Base-by-base conservation (phyloP, 768 basidiomycete species). In the Boletellus emodensis region DNA sequence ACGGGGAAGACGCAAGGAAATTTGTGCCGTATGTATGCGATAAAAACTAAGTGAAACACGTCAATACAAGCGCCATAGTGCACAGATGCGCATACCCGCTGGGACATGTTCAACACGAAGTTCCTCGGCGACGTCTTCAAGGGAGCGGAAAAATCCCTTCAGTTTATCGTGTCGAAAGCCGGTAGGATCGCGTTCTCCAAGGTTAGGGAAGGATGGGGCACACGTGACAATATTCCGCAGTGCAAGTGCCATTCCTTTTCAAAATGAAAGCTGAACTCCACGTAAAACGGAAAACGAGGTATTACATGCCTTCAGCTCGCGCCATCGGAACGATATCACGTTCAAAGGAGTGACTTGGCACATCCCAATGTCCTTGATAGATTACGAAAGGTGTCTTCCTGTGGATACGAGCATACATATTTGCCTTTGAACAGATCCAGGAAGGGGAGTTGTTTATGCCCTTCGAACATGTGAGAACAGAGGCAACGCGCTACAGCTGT, bases 351-450 rank as follows among this genome's bases (percentile, higher is more conserved):
- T 80, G 70, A 2, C 68, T 52, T 53, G 77, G 58, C n/a, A 73
- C 61, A 58, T 67, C 72, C 73, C 72, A 76, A 15, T 44, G 51
- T 2, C 77, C 79, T 64, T 76, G 80, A 61, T 81, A 82, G 38
- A 82, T 65, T 22, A 70, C 65, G 58, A 82, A 82, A 5, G 75
- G 79, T 0, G 75, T 73, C 46, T 78, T 61, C 0, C 68, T 77
- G 45, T 80, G 73, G 24, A 70, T 65, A 6, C 73, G 66, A n/a
- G 79, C 78, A 52, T 79, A 81, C 44, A 73, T 68, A 57, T 81
- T 80, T 4, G 73, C 72, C 48, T 68, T 64, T 9, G 72, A 46
- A 15, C 76, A 75, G 10, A 78, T 55, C 75, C 77, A 80, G 2
- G 77, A 78, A 3, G 77, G 76, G 3, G 71, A 56, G 46, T 76